Percentiles rank a stretch among this genome's conserved stretches.
Evolutionary conservation across 176 grass and related monocot species (phyloP).

Genomic region (Carex parvula): DNA sequence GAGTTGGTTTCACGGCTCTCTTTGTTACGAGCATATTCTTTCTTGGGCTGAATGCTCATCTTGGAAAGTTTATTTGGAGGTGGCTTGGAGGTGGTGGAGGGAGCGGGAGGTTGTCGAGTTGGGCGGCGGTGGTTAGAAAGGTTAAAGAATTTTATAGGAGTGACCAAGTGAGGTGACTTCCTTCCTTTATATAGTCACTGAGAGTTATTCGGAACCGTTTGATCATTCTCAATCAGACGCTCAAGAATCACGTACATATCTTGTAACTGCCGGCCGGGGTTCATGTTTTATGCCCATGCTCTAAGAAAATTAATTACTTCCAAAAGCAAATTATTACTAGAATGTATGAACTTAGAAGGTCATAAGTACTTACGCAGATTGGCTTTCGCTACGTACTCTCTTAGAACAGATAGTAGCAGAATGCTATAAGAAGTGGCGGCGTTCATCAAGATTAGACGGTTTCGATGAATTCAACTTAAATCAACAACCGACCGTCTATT

Average conservation of each 20-base stretch:
- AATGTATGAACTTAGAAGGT: conserved; percentile 1
- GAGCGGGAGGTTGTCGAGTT: not conserved
- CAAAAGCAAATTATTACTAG: not conserved
- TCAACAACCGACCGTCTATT: not conserved
- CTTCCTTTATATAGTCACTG: not conserved
- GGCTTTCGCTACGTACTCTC: not conserved
- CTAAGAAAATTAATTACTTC: not conserved
- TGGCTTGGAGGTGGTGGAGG: not conserved
- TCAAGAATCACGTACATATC: not conserved
- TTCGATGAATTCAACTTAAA: conserved; percentile 11
- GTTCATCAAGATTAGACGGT: not conserved
- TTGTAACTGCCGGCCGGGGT: not conserved
- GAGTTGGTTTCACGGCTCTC: not conserved
- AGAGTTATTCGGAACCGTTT: not conserved
- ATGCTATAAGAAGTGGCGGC: not conserved
- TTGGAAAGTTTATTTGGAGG: not conserved
- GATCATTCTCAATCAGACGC: conserved; percentile 8
- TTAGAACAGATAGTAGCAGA: not conserved
- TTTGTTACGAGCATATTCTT: not conserved
- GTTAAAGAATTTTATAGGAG: not conserved
- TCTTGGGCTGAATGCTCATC: not conserved
- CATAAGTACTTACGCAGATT: not conserved
- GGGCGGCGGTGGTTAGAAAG: conserved; percentile 1
- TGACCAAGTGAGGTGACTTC: conserved; percentile 16
- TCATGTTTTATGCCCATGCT: not conserved